These are phyloP conservation scores for Bolboschoenus planiculmis DNA, from an alignment of 176 grass and related monocot genomes.

Conservation along the genomic window DNA sequence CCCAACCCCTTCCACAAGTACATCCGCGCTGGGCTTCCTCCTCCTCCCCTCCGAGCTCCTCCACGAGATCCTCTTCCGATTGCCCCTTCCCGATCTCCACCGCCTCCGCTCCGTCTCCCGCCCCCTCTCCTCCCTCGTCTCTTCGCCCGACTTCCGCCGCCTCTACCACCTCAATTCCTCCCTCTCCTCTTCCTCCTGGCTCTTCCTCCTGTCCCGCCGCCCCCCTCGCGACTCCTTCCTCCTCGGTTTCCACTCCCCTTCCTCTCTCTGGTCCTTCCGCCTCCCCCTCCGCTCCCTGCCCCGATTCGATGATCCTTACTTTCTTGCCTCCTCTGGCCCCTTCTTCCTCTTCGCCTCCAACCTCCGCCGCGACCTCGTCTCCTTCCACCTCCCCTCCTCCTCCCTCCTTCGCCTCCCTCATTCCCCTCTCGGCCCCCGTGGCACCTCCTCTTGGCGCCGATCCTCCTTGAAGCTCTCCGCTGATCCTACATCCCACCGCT, in stretches of 20 bases:
- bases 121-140: conserved; percentile 26
- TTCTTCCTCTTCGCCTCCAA: conserved; percentile 93
- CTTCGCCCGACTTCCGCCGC: conserved; percentile 25
- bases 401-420: conserved; percentile 47
- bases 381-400: conserved; percentile 54
- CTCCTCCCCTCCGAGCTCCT: conserved; percentile 60
- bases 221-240: conserved; percentile 57
- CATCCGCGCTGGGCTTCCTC: conserved; percentile 18
- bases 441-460: conserved; percentile 88
- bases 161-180: conserved; percentile 23
- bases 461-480: conserved; percentile 74
- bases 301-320: conserved; percentile 77
- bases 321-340: conserved; percentile 71
- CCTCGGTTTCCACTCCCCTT: conserved; percentile 73
- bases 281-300: conserved; percentile 69
- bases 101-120: conserved; percentile 45
- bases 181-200: conserved; percentile 57
- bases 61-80: conserved; percentile 44
- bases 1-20: not conserved
- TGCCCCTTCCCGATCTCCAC: conserved; percentile 63
- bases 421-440: conserved; percentile 83
- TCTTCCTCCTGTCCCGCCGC: conserved; percentile 84
- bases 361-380: conserved; percentile 68
- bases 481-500: conserved; percentile 54
- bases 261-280: conserved; percentile 68